Evolutionary conservation across 768 basidiomycete species (phyloP), one percentile per base, ranked within the genome.

Genomic region (Tephrocybe sp.): DNA sequence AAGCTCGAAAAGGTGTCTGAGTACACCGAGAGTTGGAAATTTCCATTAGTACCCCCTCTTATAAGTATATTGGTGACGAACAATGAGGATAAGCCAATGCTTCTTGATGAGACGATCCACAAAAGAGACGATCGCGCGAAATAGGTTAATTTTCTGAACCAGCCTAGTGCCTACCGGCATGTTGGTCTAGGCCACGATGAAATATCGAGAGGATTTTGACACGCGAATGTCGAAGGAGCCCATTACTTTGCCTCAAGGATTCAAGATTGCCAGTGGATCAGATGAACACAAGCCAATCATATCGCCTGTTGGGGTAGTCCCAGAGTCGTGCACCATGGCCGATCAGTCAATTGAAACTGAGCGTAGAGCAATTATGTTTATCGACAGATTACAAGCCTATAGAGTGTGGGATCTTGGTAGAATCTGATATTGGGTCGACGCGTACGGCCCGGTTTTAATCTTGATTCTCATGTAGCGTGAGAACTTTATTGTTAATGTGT

Each of bases 71-170:
- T 39, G 43, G 45, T 44, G 57, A 39, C n/a, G 45, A 61, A 62
- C 62, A 73, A 75, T 65, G 74, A 74, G 74, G 73, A 63, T 61
- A 59, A 61, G 64, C 59, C 62, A 53, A 61, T 45, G 50, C 43
- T 52, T 48, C 54, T 57, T 58, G 59, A 61, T 64, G 45, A 48
- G 31, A 33, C 18, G 31, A 40, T 36, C 38, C 19, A 53, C 48
- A 58, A n/a, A n/a, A 57, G 40, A 55, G 57, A 54, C 56, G 61
- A 51, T 51, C 46, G 38, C 36, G 36, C 53, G 50, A 55, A 61
- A 59, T 49, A 60, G 43, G 37, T n/a, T 45, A 59, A 59, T 58
- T 46, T 61, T 54, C 53, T 54, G 57, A 61, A 47, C 41, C 42
- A 53, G 63, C 72, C 76, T 66, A 71, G 69, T 72, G 72, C 61